phyloP scores from a whole-genome alignment of 208 protist genomes.

The Acanthamoeba royreba region DNA sequence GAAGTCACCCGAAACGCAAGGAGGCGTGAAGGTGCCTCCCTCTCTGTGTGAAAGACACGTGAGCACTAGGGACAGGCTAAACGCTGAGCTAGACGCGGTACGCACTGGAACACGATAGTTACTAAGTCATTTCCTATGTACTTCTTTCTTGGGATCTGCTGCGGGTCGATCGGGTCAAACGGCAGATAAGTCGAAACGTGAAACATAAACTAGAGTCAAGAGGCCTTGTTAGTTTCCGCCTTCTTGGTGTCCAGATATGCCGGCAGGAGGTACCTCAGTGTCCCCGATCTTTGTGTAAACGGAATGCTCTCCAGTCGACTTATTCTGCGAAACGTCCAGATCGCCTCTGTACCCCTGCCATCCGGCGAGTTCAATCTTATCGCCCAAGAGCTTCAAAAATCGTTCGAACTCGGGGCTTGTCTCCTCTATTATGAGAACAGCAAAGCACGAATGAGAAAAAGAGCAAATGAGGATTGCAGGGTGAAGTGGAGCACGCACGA shows the following conservation, averaged over 20 bases:
- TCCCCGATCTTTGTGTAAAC: not conserved
- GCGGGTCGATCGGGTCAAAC: not conserved
- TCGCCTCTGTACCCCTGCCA: not conserved
- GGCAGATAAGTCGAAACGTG: not conserved
- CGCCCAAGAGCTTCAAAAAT: not conserved
- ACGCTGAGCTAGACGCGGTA: too few species aligned
- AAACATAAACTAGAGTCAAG: not conserved
- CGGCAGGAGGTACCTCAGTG: not conserved
- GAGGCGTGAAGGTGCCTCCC: not conserved
- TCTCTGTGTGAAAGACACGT: not conserved
- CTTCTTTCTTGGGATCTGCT: not conserved
- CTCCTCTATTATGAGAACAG: not conserved
- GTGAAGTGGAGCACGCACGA: not conserved
- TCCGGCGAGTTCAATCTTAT: not conserved
- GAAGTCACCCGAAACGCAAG: not conserved
- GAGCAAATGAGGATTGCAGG: not conserved
- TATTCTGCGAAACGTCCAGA: not conserved
- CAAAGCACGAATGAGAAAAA: not conserved
- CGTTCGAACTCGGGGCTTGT: not conserved
- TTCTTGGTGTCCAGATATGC: too few species aligned
- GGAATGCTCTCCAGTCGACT: not conserved
- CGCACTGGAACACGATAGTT: not conserved
- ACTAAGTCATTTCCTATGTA: constrained; percentile 13
- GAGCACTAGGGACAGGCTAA: too few species aligned
- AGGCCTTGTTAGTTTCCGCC: too few species aligned